phyloP scores from a whole-genome alignment of 2,329 filamentous ascomycete species.

The Colletotrichum tabaci region DNA sequence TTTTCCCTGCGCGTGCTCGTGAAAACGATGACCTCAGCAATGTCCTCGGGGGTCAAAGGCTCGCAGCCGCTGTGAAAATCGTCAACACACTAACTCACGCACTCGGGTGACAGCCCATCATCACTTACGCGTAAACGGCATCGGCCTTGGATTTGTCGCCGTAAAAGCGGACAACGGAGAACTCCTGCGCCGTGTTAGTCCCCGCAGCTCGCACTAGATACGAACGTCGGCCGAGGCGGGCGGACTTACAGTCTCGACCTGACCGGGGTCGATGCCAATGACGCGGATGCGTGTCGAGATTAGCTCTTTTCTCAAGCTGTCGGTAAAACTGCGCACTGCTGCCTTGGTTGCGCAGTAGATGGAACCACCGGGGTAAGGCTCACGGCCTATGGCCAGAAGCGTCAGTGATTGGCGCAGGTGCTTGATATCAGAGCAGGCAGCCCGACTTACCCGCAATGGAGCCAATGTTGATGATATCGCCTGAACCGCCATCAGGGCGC shows the following conservation, averaged over 20 bases:
- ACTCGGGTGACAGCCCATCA: neutral
- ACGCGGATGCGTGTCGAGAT: constrained; percentile 85
- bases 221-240: neutral
- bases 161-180: constrained; percentile 89
- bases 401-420: neutral
- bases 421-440: neutral
- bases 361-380: constrained; percentile 86
- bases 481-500: constrained; percentile 80
- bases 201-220: neutral
- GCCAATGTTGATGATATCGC: constrained; percentile 96
- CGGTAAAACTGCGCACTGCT: constrained; percentile 87
- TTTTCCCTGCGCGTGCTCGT: constrained; percentile 88
- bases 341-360: constrained; percentile 97
- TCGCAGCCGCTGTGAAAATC: constrained; percentile 73
- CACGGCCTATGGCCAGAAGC: constrained; percentile 67
- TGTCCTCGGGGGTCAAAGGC: constrained; percentile 89
- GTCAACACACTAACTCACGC: constrained; percentile 14
- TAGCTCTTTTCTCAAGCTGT: constrained; percentile 85
- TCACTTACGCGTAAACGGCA: constrained; percentile 84
- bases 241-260: constrained; percentile 83
- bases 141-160: constrained; percentile 92
- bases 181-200: constrained; percentile 69
- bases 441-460: constrained; percentile 79
- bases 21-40: constrained; percentile 93
- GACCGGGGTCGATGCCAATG: constrained; percentile 91